Percentiles rank a stretch among this genome's conserved stretches.
phyloP scores from a whole-genome alignment of 441 rosid species.

The Macaranga tanarius region DNA sequence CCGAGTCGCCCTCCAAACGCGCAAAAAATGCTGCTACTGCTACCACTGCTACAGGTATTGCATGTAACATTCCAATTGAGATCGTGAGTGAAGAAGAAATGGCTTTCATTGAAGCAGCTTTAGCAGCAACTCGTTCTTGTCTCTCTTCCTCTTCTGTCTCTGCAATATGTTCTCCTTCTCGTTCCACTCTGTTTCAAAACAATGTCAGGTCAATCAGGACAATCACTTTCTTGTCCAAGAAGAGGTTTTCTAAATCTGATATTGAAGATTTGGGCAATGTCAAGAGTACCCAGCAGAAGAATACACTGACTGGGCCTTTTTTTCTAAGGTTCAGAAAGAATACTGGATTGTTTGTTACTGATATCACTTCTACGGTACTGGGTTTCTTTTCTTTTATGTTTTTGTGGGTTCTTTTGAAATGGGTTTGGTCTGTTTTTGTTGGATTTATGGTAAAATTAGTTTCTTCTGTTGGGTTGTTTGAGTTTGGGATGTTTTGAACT shows the following conservation, averaged over 20 bases:
- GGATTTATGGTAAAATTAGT: neutral
- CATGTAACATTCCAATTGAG: slow-evolving; percentile 59
- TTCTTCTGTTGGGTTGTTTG: neutral
- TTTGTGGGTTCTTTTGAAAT: neutral
- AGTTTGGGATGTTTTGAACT: neutral
- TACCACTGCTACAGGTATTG: too few relatives aligned
- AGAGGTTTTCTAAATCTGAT: slow-evolving; percentile 37
- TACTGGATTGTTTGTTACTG: slow-evolving; percentile 64
- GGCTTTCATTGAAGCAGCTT: slow-evolving; percentile 73
- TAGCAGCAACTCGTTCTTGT: slow-evolving; percentile 53
- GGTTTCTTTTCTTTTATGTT: neutral
- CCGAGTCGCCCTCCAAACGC: slow-evolving; percentile 35
- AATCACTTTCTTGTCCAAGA: slow-evolving; percentile 38
- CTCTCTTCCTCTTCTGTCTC: slow-evolving; percentile 30
- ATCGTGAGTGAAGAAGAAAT: slow-evolving; percentile 81
- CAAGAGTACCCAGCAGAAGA: slow-evolving; percentile 30
- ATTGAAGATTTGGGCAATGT: slow-evolving; percentile 57
- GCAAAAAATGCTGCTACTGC: slow-evolving; percentile 12
- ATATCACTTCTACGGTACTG: slow-evolving; percentile 61
- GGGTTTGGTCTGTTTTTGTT: slow-evolving; percentile 8
- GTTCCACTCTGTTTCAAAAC: slow-evolving; percentile 25
- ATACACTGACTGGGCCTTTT: slow-evolving; percentile 28
- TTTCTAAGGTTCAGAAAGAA: slow-evolving; percentile 48
- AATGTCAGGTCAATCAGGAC: slow-evolving; percentile 40
- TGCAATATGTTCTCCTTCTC: slow-evolving; percentile 34